These are phyloP conservation scores for Aspergillus ellipticus DNA, from an alignment of 495 filamentous ascomycete genomes.

Conservation along the genomic window DNA sequence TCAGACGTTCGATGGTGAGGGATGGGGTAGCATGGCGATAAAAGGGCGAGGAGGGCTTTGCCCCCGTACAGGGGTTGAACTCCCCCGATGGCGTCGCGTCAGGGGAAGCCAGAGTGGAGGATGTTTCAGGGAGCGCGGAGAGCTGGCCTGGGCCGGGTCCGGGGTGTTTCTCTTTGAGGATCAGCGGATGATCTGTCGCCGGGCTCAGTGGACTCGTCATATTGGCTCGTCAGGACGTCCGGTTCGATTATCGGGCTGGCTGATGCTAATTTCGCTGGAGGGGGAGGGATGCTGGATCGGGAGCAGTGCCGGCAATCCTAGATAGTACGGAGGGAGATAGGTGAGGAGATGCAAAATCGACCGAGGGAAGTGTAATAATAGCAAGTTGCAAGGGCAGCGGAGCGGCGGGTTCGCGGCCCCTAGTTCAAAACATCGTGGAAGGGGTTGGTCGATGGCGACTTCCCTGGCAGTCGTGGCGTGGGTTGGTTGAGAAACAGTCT, in stretches of 20 bases:
- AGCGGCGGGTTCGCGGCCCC: background rate
- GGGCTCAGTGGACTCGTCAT: background rate
- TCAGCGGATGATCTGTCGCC: conserved; percentile 1
- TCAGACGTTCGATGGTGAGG: conserved; percentile 44
- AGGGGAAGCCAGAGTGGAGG: background rate
- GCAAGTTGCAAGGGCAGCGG: background rate
- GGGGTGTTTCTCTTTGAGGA: background rate
- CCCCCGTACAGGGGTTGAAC: conserved; percentile 40
- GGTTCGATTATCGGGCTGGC: too few relatives aligned
- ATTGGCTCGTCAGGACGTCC: too few relatives aligned
- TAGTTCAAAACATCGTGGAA: background rate
- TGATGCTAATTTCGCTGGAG: background rate
- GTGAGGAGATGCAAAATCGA: too few relatives aligned
- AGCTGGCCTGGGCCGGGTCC: background rate
- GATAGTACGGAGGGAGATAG: too few relatives aligned
- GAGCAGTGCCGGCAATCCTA: too few relatives aligned
- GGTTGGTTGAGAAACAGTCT: too few relatives aligned
- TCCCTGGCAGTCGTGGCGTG: background rate
- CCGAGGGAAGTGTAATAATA: background rate
- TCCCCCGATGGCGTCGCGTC: conserved; percentile 16
- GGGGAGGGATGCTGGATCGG: too few relatives aligned
- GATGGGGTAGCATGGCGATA: conserved; percentile 52
- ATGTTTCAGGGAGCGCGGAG: background rate
- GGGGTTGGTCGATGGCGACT: background rate
- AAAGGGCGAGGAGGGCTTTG: conserved; percentile 57